These are phyloP conservation scores for Russula compacta DNA, from an alignment of 768 basidiomycete genomes.

Conservation along the genomic window DNA sequence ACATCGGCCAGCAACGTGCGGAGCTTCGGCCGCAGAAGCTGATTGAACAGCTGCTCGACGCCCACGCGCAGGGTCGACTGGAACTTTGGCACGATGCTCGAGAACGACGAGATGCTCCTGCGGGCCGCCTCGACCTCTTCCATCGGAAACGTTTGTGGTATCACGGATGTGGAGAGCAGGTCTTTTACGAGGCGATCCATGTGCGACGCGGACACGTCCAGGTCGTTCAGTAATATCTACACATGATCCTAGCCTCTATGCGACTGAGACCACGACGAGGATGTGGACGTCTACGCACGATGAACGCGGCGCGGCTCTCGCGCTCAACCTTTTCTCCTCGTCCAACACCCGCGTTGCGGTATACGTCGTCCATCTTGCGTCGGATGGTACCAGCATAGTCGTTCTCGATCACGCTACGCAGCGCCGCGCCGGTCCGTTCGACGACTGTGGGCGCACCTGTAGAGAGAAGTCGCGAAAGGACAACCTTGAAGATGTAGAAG, in stretches of 20 bases:
- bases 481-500: conserved; percentile 89
- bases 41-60: conserved; percentile 92
- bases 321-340: conserved; percentile 71
- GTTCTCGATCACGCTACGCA: conserved; percentile 69
- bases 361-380: conserved; percentile 83
- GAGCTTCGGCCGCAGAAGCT: conserved; percentile 79
- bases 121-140: conserved; percentile 45
- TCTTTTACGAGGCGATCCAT: conserved; percentile 75
- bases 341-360: conserved; percentile 42
- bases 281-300: conserved; percentile 45
- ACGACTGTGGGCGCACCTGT: conserved; percentile 60
- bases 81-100: conserved; percentile 52
- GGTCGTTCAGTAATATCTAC: conserved; percentile 85
- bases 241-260: background rate
- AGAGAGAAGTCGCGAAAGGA: conserved; percentile 67
- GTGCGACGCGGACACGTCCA: conserved; percentile 88
- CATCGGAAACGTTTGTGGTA: conserved; percentile 61
- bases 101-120: conserved; percentile 40
- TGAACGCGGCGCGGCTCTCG: conserved; percentile 71
- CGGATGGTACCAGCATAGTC: conserved; percentile 78
- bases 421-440: conserved; percentile 46
- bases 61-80: conserved; percentile 73
- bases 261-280: background rate
- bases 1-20: conserved; percentile 78
- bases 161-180: conserved; percentile 40